A percentile compares a stretch with the other conserved stretches of the same genome.
phyloP scores from a whole-genome alignment of 352 stramenopile species.

The Globisporangium mamillatum region DNA sequence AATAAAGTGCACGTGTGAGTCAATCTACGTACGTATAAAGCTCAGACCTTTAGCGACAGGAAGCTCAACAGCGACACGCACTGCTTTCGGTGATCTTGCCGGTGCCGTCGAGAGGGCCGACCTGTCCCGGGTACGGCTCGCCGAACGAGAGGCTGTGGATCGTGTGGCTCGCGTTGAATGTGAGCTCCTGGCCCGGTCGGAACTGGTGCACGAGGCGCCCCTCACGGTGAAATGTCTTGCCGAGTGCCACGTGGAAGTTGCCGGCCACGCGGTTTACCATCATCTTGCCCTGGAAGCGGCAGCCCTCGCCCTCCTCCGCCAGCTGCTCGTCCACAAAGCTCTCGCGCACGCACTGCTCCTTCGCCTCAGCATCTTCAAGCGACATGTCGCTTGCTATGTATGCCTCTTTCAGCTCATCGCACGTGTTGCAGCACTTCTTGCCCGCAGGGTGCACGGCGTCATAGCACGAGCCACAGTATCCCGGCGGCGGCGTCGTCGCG shows the following conservation, averaged over 20 bases:
- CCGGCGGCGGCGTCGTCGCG: slow-evolving; percentile 51
- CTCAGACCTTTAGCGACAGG: background rate
- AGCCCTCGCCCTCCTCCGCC: slow-evolving; percentile 77
- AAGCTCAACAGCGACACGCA: slow-evolving; percentile 19
- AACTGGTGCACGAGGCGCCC: slow-evolving; percentile 83
- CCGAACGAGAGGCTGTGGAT: slow-evolving; percentile 81
- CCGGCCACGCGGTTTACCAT: slow-evolving; percentile 82
- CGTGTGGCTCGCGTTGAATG: slow-evolving; percentile 79
- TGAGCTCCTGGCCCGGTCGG: slow-evolving; percentile 66
- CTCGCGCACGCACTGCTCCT: slow-evolving; percentile 80
- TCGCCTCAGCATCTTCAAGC: slow-evolving; percentile 71
- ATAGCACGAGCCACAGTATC: slow-evolving; percentile 97
- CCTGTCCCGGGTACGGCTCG: slow-evolving; percentile 35
- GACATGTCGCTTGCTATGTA: slow-evolving; percentile 72
- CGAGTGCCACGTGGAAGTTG: slow-evolving; percentile 84
- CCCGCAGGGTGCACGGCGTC: slow-evolving; percentile 70
- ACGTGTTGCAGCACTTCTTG: slow-evolving; percentile 81
- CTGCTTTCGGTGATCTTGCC: slow-evolving; percentile 43
- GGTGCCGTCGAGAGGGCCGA: slow-evolving; percentile 52
- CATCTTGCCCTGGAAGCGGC: slow-evolving; percentile 78
- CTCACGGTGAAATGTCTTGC: slow-evolving; percentile 77
- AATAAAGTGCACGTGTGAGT: slow-evolving; percentile 6
- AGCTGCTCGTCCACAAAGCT: slow-evolving; percentile 56
- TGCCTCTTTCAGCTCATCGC: slow-evolving; percentile 80
- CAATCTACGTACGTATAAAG: background rate